These are phyloP conservation scores for Candida xyloterini DNA, from an alignment of 805 yeast genomes.

Conservation along the genomic window DNA sequence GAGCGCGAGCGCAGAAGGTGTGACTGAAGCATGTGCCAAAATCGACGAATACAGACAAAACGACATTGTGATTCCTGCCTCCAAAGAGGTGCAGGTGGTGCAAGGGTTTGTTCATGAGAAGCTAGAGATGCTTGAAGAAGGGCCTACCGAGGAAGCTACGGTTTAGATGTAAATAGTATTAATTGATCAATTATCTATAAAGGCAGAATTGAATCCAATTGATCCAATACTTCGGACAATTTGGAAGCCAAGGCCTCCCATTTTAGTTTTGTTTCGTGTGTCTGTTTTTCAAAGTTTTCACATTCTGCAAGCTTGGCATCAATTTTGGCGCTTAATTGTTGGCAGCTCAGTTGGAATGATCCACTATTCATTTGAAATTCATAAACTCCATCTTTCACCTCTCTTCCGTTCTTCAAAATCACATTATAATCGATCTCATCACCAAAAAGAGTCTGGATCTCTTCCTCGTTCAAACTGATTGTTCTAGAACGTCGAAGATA, in stretches of 20 bases:
- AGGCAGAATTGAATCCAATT: neutral
- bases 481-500: conserved; percentile 22
- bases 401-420: conserved; percentile 24
- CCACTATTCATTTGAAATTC: conserved; percentile 23
- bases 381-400: conserved; percentile 19
- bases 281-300: conserved; percentile 20
- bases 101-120: conserved; percentile 35
- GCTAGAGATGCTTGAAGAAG: conserved; percentile 24
- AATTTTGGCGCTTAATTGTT: conserved; percentile 21
- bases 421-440: conserved; percentile 24
- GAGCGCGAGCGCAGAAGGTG: conserved; percentile 35
- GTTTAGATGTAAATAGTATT: conserved; percentile 9
- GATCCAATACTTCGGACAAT: conserved; percentile 14
- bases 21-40: conserved; percentile 32
- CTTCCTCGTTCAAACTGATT: conserved; percentile 23
- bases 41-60: conserved; percentile 35
- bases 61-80: conserved; percentile 32
- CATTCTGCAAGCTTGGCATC: conserved; percentile 27
- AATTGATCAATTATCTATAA: conserved; percentile 2
- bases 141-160: conserved; percentile 9
- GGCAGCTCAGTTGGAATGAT: conserved; percentile 21
- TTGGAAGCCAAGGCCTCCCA: conserved; percentile 27
- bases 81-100: conserved; percentile 35
- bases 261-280: conserved; percentile 19
- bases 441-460: conserved; percentile 28